Percentiles rank a stretch among this genome's conserved stretches.
Evolutionary conservation across 345 rosid genomes (phyloP).

Genomic region (Citrus glauca): DNA sequence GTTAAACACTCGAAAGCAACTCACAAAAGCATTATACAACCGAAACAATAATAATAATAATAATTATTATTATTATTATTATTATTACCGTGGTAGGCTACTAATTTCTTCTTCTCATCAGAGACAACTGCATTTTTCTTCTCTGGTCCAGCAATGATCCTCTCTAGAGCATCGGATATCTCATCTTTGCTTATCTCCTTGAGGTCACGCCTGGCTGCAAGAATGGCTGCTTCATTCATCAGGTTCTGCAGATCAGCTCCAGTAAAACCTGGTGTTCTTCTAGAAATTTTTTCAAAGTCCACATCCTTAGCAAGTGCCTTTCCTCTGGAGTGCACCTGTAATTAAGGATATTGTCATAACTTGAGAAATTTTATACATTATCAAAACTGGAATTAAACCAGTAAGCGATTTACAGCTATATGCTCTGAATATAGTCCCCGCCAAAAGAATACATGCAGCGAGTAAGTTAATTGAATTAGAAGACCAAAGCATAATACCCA

Average conservation of each 20-base stretch:
- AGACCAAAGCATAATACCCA: not conserved
- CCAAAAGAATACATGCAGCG: not conserved
- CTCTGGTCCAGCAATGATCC: slow-evolving; percentile 99
- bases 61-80: not conserved
- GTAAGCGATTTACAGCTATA: not conserved
- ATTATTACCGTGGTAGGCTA: slow-evolving; percentile 76
- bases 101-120: slow-evolving; percentile 86
- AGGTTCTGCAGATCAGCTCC: slow-evolving; percentile 96
- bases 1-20: not conserved
- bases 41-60: not conserved
- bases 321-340: slow-evolving; percentile 93
- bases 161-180: slow-evolving; percentile 93
- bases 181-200: slow-evolving; percentile 98
- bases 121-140: slow-evolving; percentile 97
- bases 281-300: slow-evolving; percentile 86
- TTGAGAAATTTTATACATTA: not conserved
- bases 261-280: slow-evolving; percentile 94
- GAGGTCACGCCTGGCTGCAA: slow-evolving; percentile 94
- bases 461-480: not conserved
- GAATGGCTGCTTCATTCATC: slow-evolving; percentile 98
- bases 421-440: not conserved
- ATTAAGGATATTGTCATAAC: not conserved
- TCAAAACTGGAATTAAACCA: not conserved
- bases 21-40: not conserved
- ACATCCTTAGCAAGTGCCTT: slow-evolving; percentile 97